Base-by-base conservation (phyloP, 1,139 yeast species). In the Pichia sp. region DNA sequence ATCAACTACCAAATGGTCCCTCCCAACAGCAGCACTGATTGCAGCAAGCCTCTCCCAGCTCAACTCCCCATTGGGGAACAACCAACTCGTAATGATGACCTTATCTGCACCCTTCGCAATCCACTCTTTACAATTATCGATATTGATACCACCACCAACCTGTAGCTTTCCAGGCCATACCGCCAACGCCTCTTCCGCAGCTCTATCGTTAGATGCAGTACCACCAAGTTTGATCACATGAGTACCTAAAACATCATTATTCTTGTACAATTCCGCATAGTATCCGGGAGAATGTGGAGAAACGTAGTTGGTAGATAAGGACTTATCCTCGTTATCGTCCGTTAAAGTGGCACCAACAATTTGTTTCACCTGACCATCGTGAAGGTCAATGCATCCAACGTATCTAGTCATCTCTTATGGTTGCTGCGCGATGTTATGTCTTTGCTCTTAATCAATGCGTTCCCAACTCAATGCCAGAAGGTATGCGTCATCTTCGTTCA, bases 321-420 rank as follows among this genome's bases (percentile, higher is more conserved):
- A 7, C 12, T 23, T 5, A 3, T 59, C 47, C 6, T 60, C 46
- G 23, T 74, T 77, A 44, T 77, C 79, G 11, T 69, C 67, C 0
- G 69, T 65, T 18, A 93, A 66, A 0, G 96, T 83, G 0, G 96
- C 95, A 3, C 98, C 98, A 0, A 93, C 97, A 35, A 91, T 91
- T 58, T 91, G 98, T 55, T 91, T 93, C 45, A 91, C 98, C 48
- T 84, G 81, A 3, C 98, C 98, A 5, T 82, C 73, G 57, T 91
- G 98, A 44, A 91, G 78, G 58, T 91, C 98, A 29, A 91, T 91
- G 52, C 98, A 91, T 1, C 97, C 98, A 54, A 91, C 74, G 61
- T 85, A 93, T 41, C 70, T 69, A 1, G 97, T 88, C 96, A 88
- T 88, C 24, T 22, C 19, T 6, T 11, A 10, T 10, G 13, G 16